Base-by-base conservation (phyloP, 73 alveolate genomes). In the Halteria grandinella region DNA sequence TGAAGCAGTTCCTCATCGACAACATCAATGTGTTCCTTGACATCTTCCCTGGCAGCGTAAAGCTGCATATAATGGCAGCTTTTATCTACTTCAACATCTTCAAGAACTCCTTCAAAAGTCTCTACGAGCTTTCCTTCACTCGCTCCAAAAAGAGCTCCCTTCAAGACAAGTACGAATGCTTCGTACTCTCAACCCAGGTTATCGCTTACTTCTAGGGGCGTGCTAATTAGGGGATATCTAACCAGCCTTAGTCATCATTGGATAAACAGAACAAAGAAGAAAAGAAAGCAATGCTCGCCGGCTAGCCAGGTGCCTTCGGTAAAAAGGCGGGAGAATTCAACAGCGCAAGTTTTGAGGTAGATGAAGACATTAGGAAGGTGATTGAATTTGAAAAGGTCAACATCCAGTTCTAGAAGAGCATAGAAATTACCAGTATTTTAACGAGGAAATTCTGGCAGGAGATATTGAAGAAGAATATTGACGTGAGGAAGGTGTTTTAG, bases 51-150 rank as follows among this genome's bases (percentile, higher is more conserved):
- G 55, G 55, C 51, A 54, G 75, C 1, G 71, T 73, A 5, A 73
- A 73, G 34, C 75, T 73, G 2, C 74, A 53, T n/a, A 48, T 73
- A 50, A 73, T 73, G 85, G 85, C 85, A 15, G 74, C 85, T 34
- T 73, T 73, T 25, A 73, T 73, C 23, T 73, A 73, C 75, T 53
- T 48, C 41, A 47, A 74, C 10, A 52, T 73, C 12, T 73, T 73
- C 52, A 73, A 73, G 47, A 73, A 73, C 32, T 73, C 85, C 4
- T 73, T 73, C 23, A 73, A 73, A 24, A 36, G 74, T 73, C 44
- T 73, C 17, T 53, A 73, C 44, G 85, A 73, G 25, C 51, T 73
- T 10, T 47, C 73, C 57, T 73, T 73, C 49, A 73, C 85, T 17
- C 57, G 40, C 12, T 73, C 85, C 1, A 51, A 54, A 23, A 73